A percentile compares a stretch with the other conserved stretches of the same genome.
Evolutionary conservation across 2,329 filamentous ascomycete species (phyloP).

Genomic region (Paecilomyces dactylethromorphus): DNA sequence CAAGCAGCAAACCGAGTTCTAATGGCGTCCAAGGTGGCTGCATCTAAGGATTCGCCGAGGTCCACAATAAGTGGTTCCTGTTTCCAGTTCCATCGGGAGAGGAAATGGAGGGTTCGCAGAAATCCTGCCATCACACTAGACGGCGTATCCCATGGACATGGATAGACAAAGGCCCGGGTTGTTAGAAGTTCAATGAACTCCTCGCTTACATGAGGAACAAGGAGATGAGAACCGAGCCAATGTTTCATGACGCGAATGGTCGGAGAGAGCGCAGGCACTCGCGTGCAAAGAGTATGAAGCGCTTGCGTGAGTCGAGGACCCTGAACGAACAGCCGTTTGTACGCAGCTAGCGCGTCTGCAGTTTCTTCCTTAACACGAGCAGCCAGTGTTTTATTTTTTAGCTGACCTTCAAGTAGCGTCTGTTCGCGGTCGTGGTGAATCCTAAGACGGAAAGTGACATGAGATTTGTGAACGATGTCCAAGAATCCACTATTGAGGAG

Average conservation of each 20-base stretch:
- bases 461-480: slow-evolving; percentile 68
- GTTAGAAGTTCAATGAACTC: slow-evolving; percentile 82
- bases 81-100: slow-evolving; percentile 90
- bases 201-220: slow-evolving; percentile 66
- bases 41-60: slow-evolving; percentile 56
- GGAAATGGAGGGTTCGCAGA: slow-evolving; percentile 68
- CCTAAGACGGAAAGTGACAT: slow-evolving; percentile 72
- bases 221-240: slow-evolving; percentile 82
- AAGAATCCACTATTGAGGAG: slow-evolving; percentile 74
- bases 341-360: slow-evolving; percentile 60
- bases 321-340: slow-evolving; percentile 66
- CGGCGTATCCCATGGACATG: slow-evolving; percentile 73
- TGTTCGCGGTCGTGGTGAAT: slow-evolving; percentile 87
- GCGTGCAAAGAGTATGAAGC: slow-evolving; percentile 71
- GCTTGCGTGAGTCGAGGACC: slow-evolving; percentile 75
- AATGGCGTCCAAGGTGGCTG: slow-evolving; percentile 56
- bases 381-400: slow-evolving; percentile 66
- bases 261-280: slow-evolving; percentile 70
- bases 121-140: slow-evolving; percentile 75
- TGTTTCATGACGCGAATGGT: slow-evolving; percentile 79
- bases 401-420: slow-evolving; percentile 67
- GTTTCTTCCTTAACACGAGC: slow-evolving; percentile 61
- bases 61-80: slow-evolving; percentile 76
- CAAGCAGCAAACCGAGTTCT: slow-evolving; percentile 71
- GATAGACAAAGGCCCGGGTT: slow-evolving; percentile 69